Evolutionary conservation across 164 flowering plant genomes (phyloP).

Genomic region (Platanus orientalis): DNA sequence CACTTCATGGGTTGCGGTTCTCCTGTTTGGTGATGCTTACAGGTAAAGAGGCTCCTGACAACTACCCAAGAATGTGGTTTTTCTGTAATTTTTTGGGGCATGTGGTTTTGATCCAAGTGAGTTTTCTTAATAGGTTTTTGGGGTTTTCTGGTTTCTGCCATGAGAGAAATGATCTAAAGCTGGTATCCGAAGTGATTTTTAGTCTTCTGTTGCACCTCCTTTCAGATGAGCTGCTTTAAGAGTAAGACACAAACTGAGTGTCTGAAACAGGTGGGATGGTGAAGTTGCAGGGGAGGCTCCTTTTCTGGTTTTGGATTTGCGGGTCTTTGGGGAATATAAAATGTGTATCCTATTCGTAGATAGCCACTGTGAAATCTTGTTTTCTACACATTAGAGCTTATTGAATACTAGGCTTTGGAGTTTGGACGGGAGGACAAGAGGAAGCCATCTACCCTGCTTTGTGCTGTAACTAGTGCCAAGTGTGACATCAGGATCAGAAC

Average conservation of each 20-base stretch:
- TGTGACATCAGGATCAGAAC: too few relatives aligned
- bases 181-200: conserved; percentile 6
- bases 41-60: conserved; percentile 54
- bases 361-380: conserved; percentile 15
- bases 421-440: too few relatives aligned
- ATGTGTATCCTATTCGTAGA: conserved; percentile 8
- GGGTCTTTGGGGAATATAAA: background rate
- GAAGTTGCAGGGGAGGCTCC: background rate
- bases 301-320: conserved; percentile 7
- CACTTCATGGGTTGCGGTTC: conserved; percentile 18
- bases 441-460: too few relatives aligned
- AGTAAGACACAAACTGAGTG: conserved; percentile 4
- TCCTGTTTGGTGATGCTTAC: conserved; percentile 43
- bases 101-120: conserved; percentile 21
- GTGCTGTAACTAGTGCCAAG: too few relatives aligned
- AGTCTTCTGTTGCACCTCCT: background rate
- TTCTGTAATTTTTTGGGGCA: conserved; percentile 24
- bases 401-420: too few relatives aligned
- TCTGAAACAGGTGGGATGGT: conserved; percentile 5
- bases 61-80: conserved; percentile 62
- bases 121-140: conserved; percentile 34
- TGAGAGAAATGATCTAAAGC: conserved; percentile 19
- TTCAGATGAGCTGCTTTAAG: conserved; percentile 3
- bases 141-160: conserved; percentile 45
- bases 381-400: too few relatives aligned